Evolutionary conservation across 2,329 filamentous ascomycete species (phyloP).

Genomic region (Nemania diffusa): DNA sequence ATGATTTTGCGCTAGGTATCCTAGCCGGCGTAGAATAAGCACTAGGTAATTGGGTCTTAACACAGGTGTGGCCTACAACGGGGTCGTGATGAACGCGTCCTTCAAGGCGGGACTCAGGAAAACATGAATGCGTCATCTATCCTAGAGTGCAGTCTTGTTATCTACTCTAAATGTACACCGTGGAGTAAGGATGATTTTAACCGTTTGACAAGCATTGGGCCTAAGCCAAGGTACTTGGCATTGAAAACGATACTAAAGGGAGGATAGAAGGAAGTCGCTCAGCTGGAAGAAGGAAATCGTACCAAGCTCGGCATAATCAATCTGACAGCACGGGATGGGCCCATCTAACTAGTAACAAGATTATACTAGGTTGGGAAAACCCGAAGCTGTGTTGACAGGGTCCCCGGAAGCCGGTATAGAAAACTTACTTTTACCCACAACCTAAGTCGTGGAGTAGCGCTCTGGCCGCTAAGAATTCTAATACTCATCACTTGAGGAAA

Average conservation of each 20-base stretch:
- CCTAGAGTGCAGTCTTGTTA: background rate
- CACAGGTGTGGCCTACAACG: background rate
- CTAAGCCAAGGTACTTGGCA: slow-evolving; percentile 9
- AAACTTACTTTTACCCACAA: background rate
- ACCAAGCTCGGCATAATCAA: background rate
- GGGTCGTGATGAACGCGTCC: slow-evolving; percentile 17
- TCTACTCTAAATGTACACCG: slow-evolving; percentile 21
- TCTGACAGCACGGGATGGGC: background rate
- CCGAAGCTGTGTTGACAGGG: slow-evolving; percentile 7
- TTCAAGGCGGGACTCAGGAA: slow-evolving; percentile 3
- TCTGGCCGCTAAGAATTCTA: background rate
- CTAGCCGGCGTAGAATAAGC: slow-evolving; percentile 24
- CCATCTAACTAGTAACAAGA: background rate
- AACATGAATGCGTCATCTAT: slow-evolving; percentile 7
- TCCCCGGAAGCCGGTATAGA: slow-evolving; percentile 4
- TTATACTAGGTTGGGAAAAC: slow-evolving; percentile 9
- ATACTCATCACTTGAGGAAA: slow-evolving; percentile 2
- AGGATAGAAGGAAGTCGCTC: slow-evolving; percentile 2
- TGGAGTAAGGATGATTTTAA: background rate
- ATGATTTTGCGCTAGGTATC: slow-evolving; percentile 20
- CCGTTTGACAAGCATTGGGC: background rate
- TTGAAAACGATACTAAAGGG: background rate
- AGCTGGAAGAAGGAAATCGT: slow-evolving; percentile 2
- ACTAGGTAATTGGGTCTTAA: slow-evolving; percentile 13
- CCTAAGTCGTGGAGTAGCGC: slow-evolving; percentile 5